Evolutionary conservation across 2,329 filamentous ascomycete species (phyloP).

Genomic region (Didymella keratinophila): DNA sequence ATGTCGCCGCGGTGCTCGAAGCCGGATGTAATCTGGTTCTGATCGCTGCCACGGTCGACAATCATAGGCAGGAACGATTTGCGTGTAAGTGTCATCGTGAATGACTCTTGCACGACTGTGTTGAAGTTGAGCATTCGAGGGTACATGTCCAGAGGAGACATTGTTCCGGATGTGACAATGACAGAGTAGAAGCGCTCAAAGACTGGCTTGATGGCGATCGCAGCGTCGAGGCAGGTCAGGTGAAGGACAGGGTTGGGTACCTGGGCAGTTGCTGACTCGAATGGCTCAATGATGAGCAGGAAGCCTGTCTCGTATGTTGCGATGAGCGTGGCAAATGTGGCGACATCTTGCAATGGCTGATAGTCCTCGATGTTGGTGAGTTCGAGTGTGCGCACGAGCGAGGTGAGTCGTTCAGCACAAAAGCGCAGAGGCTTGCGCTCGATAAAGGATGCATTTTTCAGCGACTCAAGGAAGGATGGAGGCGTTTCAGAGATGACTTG

Average conservation of each 20-base stretch:
- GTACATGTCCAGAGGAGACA: conserved; percentile 98
- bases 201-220: conserved; percentile 96
- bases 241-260: conserved; percentile 97
- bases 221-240: conserved; percentile 94
- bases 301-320: conserved; percentile 98
- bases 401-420: conserved; percentile 93
- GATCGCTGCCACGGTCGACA: conserved; percentile 92
- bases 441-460: conserved; percentile 96
- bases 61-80: conserved; percentile 98
- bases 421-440: conserved; percentile 95
- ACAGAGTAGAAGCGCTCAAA: conserved; percentile 98
- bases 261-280: conserved; percentile 92
- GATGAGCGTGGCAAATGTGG: conserved; percentile 93
- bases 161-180: conserved; percentile 96
- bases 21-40: conserved; percentile 88
- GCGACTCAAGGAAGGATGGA: conserved; percentile 87
- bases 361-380: conserved; percentile 98
- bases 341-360: conserved; percentile 94
- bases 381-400: conserved; percentile 91
- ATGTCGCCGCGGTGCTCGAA: conserved; percentile 97
- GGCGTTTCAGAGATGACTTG: conserved; percentile 98
- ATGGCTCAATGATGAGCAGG: conserved; percentile 94
- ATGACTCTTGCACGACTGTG: conserved; percentile 94
- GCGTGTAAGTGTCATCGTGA: conserved; percentile 93
- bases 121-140: conserved; percentile 97